Evolutionary conservation across 2,329 filamentous ascomycete genomes (phyloP).

Genomic region (Xylaria arbuscula): DNA sequence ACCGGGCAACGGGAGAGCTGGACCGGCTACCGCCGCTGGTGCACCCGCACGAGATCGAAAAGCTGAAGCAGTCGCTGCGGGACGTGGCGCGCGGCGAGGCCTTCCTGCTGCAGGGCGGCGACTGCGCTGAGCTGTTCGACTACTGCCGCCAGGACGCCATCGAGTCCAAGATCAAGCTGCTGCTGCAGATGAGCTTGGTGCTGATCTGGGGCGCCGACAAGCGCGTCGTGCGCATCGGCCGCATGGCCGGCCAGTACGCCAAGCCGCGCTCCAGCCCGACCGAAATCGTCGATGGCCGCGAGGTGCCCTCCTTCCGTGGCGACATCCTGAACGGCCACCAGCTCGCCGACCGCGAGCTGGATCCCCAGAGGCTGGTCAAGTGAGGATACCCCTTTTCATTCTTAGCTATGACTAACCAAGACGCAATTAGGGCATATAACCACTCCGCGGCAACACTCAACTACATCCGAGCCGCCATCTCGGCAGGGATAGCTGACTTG

Average conservation of each 20-base stretch:
- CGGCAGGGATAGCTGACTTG: constrained; percentile 91
- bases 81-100: constrained; percentile 92
- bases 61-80: constrained; percentile 79
- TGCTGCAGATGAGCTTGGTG: constrained; percentile 96
- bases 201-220: constrained; percentile 86
- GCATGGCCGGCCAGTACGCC: constrained; percentile 97
- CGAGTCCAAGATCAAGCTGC: constrained; percentile 94
- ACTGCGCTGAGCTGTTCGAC: constrained; percentile 97
- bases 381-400: constrained; percentile 49
- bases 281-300: constrained; percentile 81
- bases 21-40: constrained; percentile 79
- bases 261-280: constrained; percentile 92
- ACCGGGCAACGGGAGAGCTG: constrained; percentile 72
- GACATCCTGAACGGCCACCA: constrained; percentile 95
- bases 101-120: constrained; percentile 94
- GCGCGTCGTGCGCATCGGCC: constrained; percentile 90
- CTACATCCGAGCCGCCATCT: constrained; percentile 85
- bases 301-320: constrained; percentile 90
- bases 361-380: constrained; percentile 84
- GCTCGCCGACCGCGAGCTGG: constrained; percentile 78
- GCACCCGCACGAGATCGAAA: constrained; percentile 81
- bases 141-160: constrained; percentile 93
- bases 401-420: too few species aligned
- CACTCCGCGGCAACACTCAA: constrained; percentile 95
- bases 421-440: constrained; percentile 78